Conservation (phyloP, 2,329 filamentous ascomycete genomes). For the Tricladium varicosporioides region DNA sequence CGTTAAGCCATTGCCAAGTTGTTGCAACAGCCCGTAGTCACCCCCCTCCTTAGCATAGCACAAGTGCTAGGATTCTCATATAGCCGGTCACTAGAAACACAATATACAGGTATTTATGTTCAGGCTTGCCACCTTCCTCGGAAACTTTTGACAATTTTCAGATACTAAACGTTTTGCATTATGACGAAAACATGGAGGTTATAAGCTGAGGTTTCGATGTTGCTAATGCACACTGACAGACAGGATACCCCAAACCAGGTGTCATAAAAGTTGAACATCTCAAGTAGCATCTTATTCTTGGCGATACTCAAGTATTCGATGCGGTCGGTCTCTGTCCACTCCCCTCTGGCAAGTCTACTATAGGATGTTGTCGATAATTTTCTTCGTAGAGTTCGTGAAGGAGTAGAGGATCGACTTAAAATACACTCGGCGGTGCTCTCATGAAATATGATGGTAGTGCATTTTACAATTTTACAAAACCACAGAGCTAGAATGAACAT, state of each 20-base stretch:
- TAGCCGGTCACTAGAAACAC: no score
- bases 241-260: constrained; percentile 90
- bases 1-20: no score
- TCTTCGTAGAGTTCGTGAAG: constrained; percentile 91
- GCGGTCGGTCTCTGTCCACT: constrained; percentile 94
- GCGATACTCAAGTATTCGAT: constrained; percentile 95
- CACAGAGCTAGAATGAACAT: constrained; percentile 96
- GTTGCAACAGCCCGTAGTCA: no score
- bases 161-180: constrained; percentile 87
- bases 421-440: constrained; percentile 92
- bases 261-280: constrained; percentile 99
- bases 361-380: constrained; percentile 96
- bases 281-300: constrained; percentile 95
- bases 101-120: no score
- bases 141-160: neutral
- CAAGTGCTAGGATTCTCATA: no score
- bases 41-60: no score
- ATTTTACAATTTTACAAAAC: constrained; percentile 90
- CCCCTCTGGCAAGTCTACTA: constrained; percentile 92
- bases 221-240: constrained; percentile 87
- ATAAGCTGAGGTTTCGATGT: constrained; percentile 97
- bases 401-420: constrained; percentile 56
- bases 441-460: constrained; percentile 96
- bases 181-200: constrained; percentile 96
- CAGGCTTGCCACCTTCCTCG: no score